Evolutionary conservation across 2,329 filamentous ascomycete genomes (phyloP).

Genomic region (Ascocoryne sarcoides): DNA sequence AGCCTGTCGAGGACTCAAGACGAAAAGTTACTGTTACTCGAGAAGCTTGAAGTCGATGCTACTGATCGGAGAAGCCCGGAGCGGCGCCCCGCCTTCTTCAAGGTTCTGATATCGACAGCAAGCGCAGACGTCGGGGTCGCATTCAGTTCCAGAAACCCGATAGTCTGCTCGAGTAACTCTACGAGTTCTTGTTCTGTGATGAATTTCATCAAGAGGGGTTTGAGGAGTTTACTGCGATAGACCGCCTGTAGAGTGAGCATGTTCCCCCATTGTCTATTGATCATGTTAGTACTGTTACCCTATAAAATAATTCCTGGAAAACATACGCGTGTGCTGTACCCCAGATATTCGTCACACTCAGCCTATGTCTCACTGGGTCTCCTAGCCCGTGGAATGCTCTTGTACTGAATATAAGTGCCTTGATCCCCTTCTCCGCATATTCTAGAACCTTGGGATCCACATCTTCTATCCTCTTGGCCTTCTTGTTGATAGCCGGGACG

Average conservation of each 20-base stretch:
- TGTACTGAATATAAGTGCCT: constrained; percentile 76
- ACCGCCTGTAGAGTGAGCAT: constrained; percentile 82
- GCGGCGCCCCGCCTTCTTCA: constrained; percentile 35
- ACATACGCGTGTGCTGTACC: constrained; percentile 93
- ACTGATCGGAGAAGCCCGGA: constrained; percentile 13
- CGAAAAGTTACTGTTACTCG: constrained; percentile 5
- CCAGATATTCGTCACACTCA: constrained; percentile 92
- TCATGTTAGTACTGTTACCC: constrained; percentile 17
- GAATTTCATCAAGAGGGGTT: constrained; percentile 44
- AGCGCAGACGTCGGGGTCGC: constrained; percentile 69
- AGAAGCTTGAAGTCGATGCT: constrained; percentile 14
- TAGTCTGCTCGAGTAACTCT: constrained; percentile 61
- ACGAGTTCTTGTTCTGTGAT: constrained; percentile 49
- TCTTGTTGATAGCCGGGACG: constrained; percentile 32
- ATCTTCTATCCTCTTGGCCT: constrained; percentile 28
- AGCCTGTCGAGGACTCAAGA: neutral
- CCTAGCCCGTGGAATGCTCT: constrained; percentile 63
- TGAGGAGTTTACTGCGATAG: constrained; percentile 57
- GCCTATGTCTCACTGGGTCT: constrained; percentile 44
- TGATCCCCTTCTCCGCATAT: constrained; percentile 41
- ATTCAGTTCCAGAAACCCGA: constrained; percentile 63
- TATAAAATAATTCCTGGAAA: constrained; percentile 1
- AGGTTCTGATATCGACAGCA: constrained; percentile 62
- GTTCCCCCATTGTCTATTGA: constrained; percentile 84
- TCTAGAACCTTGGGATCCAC: constrained; percentile 40